phyloP scores from a whole-genome alignment of 768 basidiomycete genomes.

The Mycena crocata region DNA sequence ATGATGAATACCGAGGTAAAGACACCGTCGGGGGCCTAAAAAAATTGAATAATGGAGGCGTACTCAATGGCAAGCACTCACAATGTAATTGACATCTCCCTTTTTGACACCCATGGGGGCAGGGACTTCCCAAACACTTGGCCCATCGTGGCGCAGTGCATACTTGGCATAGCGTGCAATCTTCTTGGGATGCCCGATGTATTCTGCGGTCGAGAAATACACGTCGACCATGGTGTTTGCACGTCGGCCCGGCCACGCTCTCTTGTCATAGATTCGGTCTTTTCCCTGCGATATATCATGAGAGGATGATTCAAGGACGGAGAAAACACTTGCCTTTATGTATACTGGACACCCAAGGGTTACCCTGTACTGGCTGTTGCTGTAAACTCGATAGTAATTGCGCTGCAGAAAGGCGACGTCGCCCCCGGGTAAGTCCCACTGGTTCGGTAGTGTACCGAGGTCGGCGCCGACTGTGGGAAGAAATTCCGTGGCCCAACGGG shows the following conservation, averaged over 20 bases:
- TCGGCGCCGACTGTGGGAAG: background rate
- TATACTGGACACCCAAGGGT: background rate
- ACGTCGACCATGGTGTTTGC: background rate
- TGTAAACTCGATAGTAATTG: background rate
- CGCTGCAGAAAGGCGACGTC: background rate
- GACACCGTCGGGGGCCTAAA: background rate
- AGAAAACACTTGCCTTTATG: background rate
- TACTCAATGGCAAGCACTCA: background rate
- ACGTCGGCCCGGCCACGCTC: background rate
- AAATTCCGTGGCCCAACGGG: background rate
- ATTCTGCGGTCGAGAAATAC: background rate
- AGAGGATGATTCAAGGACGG: no score
- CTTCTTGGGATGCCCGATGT: conserved; percentile 2
- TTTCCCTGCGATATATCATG: background rate
- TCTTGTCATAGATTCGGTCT: conserved; percentile 2
- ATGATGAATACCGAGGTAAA: background rate
- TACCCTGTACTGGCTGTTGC: background rate
- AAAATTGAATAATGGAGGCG: background rate
- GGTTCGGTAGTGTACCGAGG: background rate
- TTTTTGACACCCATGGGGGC: background rate
- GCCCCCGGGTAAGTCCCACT: background rate
- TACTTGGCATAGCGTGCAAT: conserved; percentile 3
- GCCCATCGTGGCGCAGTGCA: conserved; percentile 1
- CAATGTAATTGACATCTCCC: background rate
- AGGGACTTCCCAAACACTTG: background rate